Evolutionary conservation across 257 asterid species (phyloP).

Genomic region (Solanum rostratum): DNA sequence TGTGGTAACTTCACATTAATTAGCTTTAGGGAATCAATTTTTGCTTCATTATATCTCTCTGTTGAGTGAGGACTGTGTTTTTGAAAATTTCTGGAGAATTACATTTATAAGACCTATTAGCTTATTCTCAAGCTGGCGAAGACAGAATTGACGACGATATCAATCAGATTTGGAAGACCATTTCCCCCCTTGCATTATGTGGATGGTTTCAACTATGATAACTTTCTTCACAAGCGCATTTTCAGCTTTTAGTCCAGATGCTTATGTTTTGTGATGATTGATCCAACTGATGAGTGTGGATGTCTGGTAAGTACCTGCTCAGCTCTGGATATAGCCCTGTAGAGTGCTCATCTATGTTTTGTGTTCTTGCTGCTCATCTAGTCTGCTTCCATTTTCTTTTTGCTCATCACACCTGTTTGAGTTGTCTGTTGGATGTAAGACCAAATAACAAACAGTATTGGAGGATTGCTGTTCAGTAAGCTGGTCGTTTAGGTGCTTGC

Average conservation of each 20-base stretch:
- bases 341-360: too few relatives aligned
- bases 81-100: too few relatives aligned
- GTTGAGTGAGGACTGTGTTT: too few relatives aligned
- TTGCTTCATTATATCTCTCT: too few relatives aligned
- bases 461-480: background rate
- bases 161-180: too few relatives aligned
- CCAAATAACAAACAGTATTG: background rate
- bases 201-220: background rate
- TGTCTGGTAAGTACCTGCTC: background rate
- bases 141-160: too few relatives aligned
- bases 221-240: background rate
- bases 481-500: background rate
- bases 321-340: background rate
- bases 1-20: too few relatives aligned
- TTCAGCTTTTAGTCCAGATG: background rate
- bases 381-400: background rate
- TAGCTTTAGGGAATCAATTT: too few relatives aligned
- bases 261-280: background rate
- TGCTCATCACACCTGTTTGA: background rate
- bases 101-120: too few relatives aligned
- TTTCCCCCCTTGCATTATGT: too few relatives aligned
- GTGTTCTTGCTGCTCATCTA: too few relatives aligned
- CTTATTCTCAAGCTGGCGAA: too few relatives aligned
- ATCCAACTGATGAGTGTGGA: background rate
- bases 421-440: background rate